Percentiles rank a stretch among this genome's conserved stretches.
Evolutionary conservation across 345 rosid genomes (phyloP).

Genomic region (Anacardium occidentale): DNA sequence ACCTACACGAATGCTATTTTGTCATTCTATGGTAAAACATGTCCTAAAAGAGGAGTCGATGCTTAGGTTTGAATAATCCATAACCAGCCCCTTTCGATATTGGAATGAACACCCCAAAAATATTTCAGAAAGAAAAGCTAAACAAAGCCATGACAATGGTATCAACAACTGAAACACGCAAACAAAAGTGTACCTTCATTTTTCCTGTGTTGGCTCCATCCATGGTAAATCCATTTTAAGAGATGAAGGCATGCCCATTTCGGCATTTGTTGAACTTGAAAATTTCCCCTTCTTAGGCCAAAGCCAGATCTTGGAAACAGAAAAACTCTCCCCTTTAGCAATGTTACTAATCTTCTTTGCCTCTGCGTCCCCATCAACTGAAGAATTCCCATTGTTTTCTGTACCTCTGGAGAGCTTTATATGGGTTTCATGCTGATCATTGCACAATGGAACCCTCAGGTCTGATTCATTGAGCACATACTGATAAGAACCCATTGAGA

Average conservation of each 20-base stretch:
- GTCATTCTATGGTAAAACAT: constrained; percentile 11
- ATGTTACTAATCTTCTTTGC: constrained; percentile 58
- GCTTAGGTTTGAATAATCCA: constrained; percentile 14
- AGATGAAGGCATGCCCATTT: constrained; percentile 52
- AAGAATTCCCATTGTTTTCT: constrained; percentile 36
- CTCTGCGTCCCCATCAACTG: constrained; percentile 36
- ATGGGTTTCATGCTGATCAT: constrained; percentile 25
- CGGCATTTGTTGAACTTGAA: constrained; percentile 45
- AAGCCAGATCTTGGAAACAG: constrained; percentile 86
- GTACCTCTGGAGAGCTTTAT: constrained; percentile 26
- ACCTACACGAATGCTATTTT: constrained; percentile 18
- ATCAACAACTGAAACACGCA: constrained; percentile 10
- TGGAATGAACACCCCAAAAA: constrained; percentile 19
- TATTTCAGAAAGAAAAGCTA: constrained; percentile 3
- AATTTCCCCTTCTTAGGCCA: constrained; percentile 77
- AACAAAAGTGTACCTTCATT: constrained; percentile 28
- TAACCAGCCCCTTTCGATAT: constrained; percentile 10
- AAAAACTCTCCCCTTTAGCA: constrained; percentile 78
- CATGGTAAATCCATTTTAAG: constrained; percentile 63
- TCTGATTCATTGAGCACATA: constrained; percentile 69
- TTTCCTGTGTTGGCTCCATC: constrained; percentile 50
- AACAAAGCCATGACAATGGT: constrained; percentile 21
- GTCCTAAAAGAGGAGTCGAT: constrained; percentile 6
- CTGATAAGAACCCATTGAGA: constrained; percentile 86
- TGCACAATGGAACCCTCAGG: constrained; percentile 50